A percentile compares a stretch with the other conserved stretches of the same genome.
Evolutionary conservation across 495 filamentous ascomycete species (phyloP).

Genomic region (Gamarada debralockiae): DNA sequence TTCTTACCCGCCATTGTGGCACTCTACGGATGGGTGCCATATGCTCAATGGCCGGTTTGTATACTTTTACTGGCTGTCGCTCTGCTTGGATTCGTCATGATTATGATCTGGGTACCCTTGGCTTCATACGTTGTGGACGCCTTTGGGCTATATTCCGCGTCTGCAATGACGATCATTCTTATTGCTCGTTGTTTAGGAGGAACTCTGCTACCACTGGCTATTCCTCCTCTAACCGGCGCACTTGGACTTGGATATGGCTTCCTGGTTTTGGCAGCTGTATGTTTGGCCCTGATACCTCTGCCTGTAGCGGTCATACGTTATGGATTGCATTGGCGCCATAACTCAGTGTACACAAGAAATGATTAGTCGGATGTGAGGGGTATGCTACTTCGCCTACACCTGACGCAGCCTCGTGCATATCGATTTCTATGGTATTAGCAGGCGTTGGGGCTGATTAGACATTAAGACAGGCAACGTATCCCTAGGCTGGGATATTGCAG

Average conservation of each 20-base stretch:
- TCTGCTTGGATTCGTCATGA: constrained; percentile 33
- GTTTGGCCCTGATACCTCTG: constrained; percentile 43
- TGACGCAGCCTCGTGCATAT: no score
- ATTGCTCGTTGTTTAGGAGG: constrained; percentile 49
- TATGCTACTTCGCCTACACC: no score
- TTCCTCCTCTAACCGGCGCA: constrained; percentile 36
- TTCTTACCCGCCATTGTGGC: constrained; percentile 37
- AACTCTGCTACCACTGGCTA: constrained; percentile 48
- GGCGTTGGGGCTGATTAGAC: no score
- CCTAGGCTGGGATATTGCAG: no score
- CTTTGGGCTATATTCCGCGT: constrained; percentile 50
- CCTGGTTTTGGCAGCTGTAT: constrained; percentile 34
- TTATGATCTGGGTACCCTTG: constrained; percentile 44
- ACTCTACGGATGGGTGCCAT: constrained; percentile 46
- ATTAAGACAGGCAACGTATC: no score
- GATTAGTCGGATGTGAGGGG: no score
- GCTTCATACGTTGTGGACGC: constrained; percentile 55
- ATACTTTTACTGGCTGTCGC: constrained; percentile 37
- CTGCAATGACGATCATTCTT: constrained; percentile 52
- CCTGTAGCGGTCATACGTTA: constrained; percentile 45
- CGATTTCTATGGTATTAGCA: no score
- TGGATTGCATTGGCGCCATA: constrained; percentile 45
- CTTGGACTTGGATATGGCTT: constrained; percentile 49
- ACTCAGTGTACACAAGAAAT: constrained; percentile 40
- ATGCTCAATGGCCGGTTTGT: constrained; percentile 32